A percentile compares a stretch with the other conserved stretches of the same genome.
Evolutionary conservation across 768 basidiomycete species (phyloP).

Genomic region (Tulasnella sp.): DNA sequence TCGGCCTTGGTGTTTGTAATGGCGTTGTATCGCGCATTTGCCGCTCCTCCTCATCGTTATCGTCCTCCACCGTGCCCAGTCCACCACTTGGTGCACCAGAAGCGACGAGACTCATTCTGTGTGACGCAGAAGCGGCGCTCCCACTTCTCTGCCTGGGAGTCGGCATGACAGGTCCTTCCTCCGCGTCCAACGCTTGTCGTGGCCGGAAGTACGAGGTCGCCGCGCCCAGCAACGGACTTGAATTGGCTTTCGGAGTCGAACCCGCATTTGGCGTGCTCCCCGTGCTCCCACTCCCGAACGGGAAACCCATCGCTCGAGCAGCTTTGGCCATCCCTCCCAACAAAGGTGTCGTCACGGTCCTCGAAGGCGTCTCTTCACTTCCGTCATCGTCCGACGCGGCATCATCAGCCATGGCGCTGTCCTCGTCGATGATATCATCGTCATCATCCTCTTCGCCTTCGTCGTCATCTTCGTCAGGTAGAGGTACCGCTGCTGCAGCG

Average conservation of each 20-base stretch:
- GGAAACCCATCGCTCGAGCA: background rate
- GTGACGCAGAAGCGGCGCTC: background rate
- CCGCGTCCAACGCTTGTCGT: background rate
- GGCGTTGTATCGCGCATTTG: background rate
- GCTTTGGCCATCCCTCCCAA: slow-evolving; percentile 1
- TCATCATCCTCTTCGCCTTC: slow-evolving; percentile 5
- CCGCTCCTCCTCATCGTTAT: background rate
- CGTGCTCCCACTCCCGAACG: background rate
- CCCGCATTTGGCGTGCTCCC: background rate
- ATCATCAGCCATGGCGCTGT: background rate
- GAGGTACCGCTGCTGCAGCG: background rate
- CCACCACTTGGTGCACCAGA: background rate
- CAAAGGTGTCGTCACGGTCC: background rate
- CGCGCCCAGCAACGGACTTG: background rate
- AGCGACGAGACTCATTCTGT: background rate
- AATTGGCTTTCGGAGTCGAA: background rate
- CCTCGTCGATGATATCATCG: slow-evolving; percentile 15
- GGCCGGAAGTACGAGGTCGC: slow-evolving; percentile 5
- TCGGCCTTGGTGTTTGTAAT: background rate
- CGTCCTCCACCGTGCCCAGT: background rate
- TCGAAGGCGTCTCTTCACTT: background rate
- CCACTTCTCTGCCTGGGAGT: background rate
- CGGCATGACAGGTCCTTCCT: background rate
- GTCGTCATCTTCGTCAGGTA: background rate
- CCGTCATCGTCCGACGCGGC: slow-evolving; percentile 23